These are phyloP conservation scores for Cyberlindnera euphorbiae DNA, from an alignment of 805 yeast genomes.

Conservation along the genomic window DNA sequence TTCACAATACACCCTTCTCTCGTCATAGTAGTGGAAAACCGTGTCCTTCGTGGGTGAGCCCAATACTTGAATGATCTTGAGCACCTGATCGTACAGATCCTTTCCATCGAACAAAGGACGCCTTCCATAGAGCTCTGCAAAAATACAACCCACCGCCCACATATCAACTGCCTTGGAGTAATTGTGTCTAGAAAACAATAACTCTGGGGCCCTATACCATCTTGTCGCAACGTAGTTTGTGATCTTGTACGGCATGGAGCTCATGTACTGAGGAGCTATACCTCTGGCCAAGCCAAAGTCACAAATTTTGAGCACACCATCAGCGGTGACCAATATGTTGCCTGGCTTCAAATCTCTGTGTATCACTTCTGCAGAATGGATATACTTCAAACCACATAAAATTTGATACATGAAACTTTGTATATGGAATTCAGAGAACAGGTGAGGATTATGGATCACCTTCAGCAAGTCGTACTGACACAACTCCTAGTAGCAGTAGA, in stretches of 20 bases:
- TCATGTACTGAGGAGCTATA: constrained; percentile 35
- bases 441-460: constrained; percentile 73
- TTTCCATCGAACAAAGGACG: constrained; percentile 77
- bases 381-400: constrained; percentile 79
- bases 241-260: constrained; percentile 40
- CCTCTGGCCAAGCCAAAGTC: constrained; percentile 94
- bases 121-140: constrained; percentile 80
- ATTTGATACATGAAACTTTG: constrained; percentile 75
- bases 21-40: constrained; percentile 38
- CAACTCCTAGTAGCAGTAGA: constrained; percentile 84
- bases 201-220: constrained; percentile 95
- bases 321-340: constrained; percentile 69
- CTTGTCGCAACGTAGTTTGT: constrained; percentile 90
- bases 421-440: constrained; percentile 80
- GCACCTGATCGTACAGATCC: constrained; percentile 65
- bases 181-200: constrained; percentile 53
- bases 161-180: constrained; percentile 75
- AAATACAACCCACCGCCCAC: constrained; percentile 93
- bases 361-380: constrained; percentile 88
- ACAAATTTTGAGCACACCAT: constrained; percentile 79
- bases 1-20: constrained; percentile 33
- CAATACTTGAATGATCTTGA: constrained; percentile 59
- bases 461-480: constrained; percentile 76
- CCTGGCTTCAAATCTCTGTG: constrained; percentile 94
- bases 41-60: constrained; percentile 63